Evolutionary conservation across 1,284 basidiomycete species (phyloP), one percentile per base, ranked within the genome.

Genomic region (Sparassis latifolia): DNA sequence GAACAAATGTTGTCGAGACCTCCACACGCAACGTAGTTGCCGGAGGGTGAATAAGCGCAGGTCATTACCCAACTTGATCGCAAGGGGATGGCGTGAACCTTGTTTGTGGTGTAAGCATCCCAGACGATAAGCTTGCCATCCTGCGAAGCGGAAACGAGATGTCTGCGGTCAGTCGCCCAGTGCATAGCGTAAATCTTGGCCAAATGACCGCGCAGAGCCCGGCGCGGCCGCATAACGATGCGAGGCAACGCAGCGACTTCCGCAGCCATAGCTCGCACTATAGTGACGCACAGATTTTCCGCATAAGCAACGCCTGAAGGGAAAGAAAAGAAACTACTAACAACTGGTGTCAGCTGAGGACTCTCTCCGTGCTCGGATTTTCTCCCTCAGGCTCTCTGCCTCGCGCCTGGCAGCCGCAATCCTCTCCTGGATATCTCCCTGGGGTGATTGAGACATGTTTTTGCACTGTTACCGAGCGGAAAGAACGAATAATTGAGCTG

Each of bases 131-230:
- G 82, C 72, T 99, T 98, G 55, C 97, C 97, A 66, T 99, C 96
- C 68, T 99, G 96, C 3, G 96, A 98, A 29, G 97, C 96, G 9
- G 96, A 98, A 42, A 99, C 96, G 55, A 99, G 82, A 75, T 99
- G 97, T 62, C 94, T 81, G 65, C 92, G 85, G 76, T 99, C 97
- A 52, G 86, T 86, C 20, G 96, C 89, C 97, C 97, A 99, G 69
- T 98, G 96, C 88, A 99, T 96, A 45, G 97, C 95, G 69, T 98
- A 98, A 66, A 99, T 97, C 79, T 99, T 99, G 59, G 96, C 95
- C 52, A 98, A 81, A 73, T 98, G 97, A 43, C 96, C 96, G 64
- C 95, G 89, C 61, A 99, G 84, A 53, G 93, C 92, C 57, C 96
- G 86, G 54, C 95, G 85, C 44, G 92, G 90, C 61, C 93, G 91